Conservation (phyloP, 192 early-diverging fungal genomes). For the Kappamyces sp. region DNA sequence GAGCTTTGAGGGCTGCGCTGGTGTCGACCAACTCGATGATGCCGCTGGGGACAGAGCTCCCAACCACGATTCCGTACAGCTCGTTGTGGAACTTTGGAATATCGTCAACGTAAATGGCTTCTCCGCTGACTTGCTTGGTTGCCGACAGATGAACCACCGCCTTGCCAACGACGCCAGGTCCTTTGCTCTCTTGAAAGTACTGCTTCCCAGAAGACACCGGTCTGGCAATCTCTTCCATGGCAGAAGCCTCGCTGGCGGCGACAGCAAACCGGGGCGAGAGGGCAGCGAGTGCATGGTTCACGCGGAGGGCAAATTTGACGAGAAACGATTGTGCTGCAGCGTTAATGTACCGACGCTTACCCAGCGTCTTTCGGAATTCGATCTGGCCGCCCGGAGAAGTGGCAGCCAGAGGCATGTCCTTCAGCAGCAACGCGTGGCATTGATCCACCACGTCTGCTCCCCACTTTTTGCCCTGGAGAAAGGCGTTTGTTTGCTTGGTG, state of each 20-base stretch:
- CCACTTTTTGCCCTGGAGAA: slow-evolving; percentile 51
- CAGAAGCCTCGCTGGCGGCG: slow-evolving; percentile 16
- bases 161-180: slow-evolving; percentile 50
- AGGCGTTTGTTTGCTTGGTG: slow-evolving; percentile 40
- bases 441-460: slow-evolving; percentile 35
- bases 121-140: slow-evolving; percentile 78
- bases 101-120: slow-evolving; percentile 78
- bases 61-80: slow-evolving; percentile 61
- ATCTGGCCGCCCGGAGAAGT: slow-evolving; percentile 39
- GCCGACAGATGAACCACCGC: slow-evolving; percentile 66
- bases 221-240: slow-evolving; percentile 27
- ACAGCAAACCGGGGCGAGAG: neutral
- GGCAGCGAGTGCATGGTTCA: slow-evolving; percentile 16
- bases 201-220: slow-evolving; percentile 24
- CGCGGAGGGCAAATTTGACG: slow-evolving; percentile 20
- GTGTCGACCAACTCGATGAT: slow-evolving; percentile 60
- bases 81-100: slow-evolving; percentile 67
- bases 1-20: slow-evolving; percentile 46
- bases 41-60: slow-evolving; percentile 62
- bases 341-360: neutral
- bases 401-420: slow-evolving; percentile 28
- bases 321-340: slow-evolving; percentile 4
- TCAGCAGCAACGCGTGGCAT: slow-evolving; percentile 2
- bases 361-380: slow-evolving; percentile 36
- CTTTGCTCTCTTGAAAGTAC: slow-evolving; percentile 18